These are phyloP conservation scores for Salix exigua DNA, from an alignment of 345 rosid species.

Conservation along the genomic window DNA sequence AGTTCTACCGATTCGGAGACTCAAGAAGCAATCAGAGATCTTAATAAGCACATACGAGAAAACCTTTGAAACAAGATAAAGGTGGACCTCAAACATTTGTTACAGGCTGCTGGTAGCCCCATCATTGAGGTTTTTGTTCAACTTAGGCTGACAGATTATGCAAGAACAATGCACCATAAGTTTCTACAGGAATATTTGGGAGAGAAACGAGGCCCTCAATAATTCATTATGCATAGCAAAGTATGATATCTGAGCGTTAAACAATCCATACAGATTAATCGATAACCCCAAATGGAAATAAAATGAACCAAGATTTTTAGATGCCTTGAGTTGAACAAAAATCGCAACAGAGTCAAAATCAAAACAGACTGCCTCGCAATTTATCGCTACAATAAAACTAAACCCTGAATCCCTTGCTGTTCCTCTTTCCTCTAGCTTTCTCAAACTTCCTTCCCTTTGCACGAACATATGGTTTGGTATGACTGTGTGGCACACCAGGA, in stretches of 20 bases:
- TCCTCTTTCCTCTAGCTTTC: slow-evolving; percentile 82
- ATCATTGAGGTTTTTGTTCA: background rate
- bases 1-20: background rate
- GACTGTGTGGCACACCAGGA: slow-evolving; percentile 96
- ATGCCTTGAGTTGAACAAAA: slow-evolving; percentile 40
- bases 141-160: background rate
- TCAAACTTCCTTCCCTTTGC: slow-evolving; percentile 88
- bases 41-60: background rate
- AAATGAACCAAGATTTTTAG: slow-evolving; percentile 11
- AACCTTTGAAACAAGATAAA: background rate
- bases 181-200: background rate
- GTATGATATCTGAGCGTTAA: background rate
- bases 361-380: slow-evolving; percentile 21
- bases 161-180: background rate
- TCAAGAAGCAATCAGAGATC: background rate
- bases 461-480: slow-evolving; percentile 82
- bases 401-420: slow-evolving; percentile 65
- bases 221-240: background rate
- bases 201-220: background rate
- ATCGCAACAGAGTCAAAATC: slow-evolving; percentile 24
- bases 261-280: slow-evolving; percentile 5
- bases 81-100: background rate
- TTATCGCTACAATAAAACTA: slow-evolving; percentile 25
- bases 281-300: slow-evolving; percentile 8
- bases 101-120: background rate